Percentiles rank a stretch among this genome's conserved stretches.
Evolutionary conservation across 345 rosid species (phyloP).

Genomic region (Euphorbia tirucalli): DNA sequence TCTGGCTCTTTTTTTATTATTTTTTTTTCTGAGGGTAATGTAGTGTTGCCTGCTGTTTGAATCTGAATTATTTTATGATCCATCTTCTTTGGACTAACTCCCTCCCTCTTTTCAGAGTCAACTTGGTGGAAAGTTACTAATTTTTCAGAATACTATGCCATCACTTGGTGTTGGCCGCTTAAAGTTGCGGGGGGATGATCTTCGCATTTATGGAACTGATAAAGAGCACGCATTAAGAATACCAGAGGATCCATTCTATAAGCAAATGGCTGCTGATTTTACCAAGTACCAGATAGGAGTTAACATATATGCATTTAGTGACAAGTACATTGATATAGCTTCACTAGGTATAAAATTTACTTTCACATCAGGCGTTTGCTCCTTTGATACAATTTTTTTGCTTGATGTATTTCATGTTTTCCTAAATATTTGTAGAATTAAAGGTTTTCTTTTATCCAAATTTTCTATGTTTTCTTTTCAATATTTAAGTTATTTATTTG

Average conservation of each 20-base stretch:
- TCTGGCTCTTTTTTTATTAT: too few species aligned
- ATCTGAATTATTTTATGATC: background rate
- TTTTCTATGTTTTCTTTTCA: background rate
- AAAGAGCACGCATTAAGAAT: conserved; percentile 76
- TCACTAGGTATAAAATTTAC: conserved; percentile 65
- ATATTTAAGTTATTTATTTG: background rate
- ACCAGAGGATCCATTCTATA: conserved; percentile 91
- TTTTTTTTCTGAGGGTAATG: background rate
- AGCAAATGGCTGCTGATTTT: conserved; percentile 99
- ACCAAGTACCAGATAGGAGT: conserved; percentile 94
- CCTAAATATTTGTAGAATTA: too few species aligned
- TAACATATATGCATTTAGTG: conserved; percentile 85
- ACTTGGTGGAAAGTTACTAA: conserved; percentile 91
- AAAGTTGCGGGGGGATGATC: conserved; percentile 95
- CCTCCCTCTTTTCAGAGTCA: conserved; percentile 51
- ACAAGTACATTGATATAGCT: conserved; percentile 88
- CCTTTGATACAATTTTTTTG: conserved; percentile 51
- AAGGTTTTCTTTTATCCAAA: background rate
- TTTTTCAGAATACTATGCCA: conserved; percentile 88
- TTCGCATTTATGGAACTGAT: conserved; percentile 90
- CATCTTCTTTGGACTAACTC: conserved; percentile 4
- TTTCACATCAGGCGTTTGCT: conserved; percentile 15
- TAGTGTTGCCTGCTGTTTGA: background rate
- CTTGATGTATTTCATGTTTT: background rate
- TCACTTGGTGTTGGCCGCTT: conserved; percentile 93